Conservation (phyloP, 2,329 filamentous ascomycete species). For the Pseudogymnoascus sp. region DNA sequence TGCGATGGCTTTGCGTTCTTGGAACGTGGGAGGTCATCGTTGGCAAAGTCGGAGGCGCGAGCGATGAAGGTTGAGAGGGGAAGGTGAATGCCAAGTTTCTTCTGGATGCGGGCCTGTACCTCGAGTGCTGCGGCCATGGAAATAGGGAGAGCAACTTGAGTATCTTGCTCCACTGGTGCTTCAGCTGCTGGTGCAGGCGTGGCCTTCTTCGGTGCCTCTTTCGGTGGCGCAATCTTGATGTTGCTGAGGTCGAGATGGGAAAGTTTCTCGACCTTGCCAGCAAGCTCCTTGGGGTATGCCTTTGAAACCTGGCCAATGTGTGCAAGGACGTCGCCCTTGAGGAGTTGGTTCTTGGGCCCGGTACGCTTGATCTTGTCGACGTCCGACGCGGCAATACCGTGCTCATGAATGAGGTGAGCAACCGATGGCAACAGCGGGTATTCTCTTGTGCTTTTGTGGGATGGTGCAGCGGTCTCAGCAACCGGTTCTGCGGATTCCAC, state of each 20-base stretch:
- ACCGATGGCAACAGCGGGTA: conserved; percentile 79
- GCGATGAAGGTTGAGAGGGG: conserved; percentile 81
- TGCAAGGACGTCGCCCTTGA: conserved; percentile 93
- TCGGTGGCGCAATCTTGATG: conserved; percentile 64
- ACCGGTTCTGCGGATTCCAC: conserved; percentile 12
- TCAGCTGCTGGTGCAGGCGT: conserved; percentile 32
- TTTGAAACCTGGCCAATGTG: conserved; percentile 72
- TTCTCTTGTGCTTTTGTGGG: conserved; percentile 53
- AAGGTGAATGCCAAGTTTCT: conserved; percentile 68
- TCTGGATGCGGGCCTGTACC: conserved; percentile 71
- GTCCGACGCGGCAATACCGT: conserved; percentile 67
- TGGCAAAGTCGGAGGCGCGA: conserved; percentile 77
- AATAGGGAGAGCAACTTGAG: conserved; percentile 63
- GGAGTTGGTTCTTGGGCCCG: conserved; percentile 76
- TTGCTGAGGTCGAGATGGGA: conserved; percentile 88
- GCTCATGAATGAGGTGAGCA: conserved; percentile 67
- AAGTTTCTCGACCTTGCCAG: conserved; percentile 64
- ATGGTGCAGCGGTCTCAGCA: conserved; percentile 20
- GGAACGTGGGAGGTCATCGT: conserved; percentile 70
- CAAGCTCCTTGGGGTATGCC: conserved; percentile 62
- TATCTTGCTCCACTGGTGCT: conserved; percentile 34
- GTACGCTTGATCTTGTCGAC: conserved; percentile 76
- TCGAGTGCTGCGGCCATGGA: conserved; percentile 71
- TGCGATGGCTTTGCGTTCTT: conserved; percentile 57
- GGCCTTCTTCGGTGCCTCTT: conserved; percentile 30